Base-by-base conservation (phyloP, 495 filamentous ascomycete species). In the Neurospora tetraspora region DNA sequence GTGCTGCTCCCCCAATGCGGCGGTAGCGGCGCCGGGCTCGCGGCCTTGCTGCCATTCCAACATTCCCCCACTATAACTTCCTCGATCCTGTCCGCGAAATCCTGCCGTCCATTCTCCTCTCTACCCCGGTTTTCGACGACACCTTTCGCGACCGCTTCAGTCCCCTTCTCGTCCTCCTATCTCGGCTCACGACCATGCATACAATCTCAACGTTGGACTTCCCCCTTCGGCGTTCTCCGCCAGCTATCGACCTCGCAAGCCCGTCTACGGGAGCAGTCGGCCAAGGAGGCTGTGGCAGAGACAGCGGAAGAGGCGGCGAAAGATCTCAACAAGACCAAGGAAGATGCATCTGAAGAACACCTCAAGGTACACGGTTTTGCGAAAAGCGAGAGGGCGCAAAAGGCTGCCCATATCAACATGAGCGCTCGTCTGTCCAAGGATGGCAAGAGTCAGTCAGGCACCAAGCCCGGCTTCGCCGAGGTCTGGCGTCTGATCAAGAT, bases 321-420 rank as follows among this genome's bases (percentile, higher is more conserved):
- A 69, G 73, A 73, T 9, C 68, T 36, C 65, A 75, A 74, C 14
- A 40, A 77, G 65, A 14, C 6, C 11, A 69, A 73, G 23, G 47
- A 78, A 47, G 42, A 75, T 45, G 72, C 73, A 71, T 68, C 73
- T 9, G 77, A 80, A 9, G 39, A 77, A 45, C 72, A 78, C n/a
- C 73, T 78, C n/a, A 73, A 78, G 40, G 72, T 74, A 10, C 77
- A 81, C 69, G 79, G 76, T 6, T 83, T 83, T 43, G 74, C 80
- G 47, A 70, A 74, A 65, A 82, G 80, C 78, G 94, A 95, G 81
- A 93, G 91, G 81, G 96, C 94, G 42, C 87, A 88, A 5, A 90
- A 94, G 78, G 95, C 94, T n/a, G 90, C 94, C 5, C 90, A 98
- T 76, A 84, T 98, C 61, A 97, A 99, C 80, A 85, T 98, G 75